These are phyloP conservation scores for Plasmodium yoelii DNA, from an alignment of 169 alveolate species.

Conservation along the genomic window DNA sequence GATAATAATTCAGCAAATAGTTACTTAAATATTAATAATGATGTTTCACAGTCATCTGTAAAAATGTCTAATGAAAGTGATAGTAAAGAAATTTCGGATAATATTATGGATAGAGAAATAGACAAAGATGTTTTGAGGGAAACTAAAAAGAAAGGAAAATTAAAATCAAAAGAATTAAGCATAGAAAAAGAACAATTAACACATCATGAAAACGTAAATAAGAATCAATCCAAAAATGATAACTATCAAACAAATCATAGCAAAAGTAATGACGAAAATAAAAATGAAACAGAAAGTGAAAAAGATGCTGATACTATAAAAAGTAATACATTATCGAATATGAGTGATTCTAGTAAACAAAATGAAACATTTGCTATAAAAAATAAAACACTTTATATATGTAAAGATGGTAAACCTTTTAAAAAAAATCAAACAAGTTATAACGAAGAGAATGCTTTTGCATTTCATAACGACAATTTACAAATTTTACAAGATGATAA, in stretches of 20 bases:
- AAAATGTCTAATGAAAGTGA: background rate
- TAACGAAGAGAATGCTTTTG: conserved; percentile 49
- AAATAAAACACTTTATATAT: conserved; percentile 50
- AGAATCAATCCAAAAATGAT: background rate
- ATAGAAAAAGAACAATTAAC: background rate
- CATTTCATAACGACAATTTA: conserved; percentile 24
- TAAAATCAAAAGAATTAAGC: background rate
- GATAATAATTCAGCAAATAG: background rate
- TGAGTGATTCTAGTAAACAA: conserved; percentile 6
- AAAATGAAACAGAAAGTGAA: background rate
- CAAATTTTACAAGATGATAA: conserved; percentile 35
- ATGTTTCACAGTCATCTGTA: conserved; percentile 17
- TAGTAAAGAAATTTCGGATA: background rate
- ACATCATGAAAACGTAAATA: background rate
- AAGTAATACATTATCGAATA: conserved; percentile 6
- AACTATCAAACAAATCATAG: background rate
- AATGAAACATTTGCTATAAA: conserved; percentile 62
- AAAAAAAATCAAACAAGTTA: conserved; percentile 23
- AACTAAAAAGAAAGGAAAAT: background rate
- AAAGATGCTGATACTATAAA: conserved; percentile 2
- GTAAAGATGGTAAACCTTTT: conserved; percentile 57
- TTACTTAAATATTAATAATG: conserved; percentile 1
- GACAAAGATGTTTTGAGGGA: background rate
- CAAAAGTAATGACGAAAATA: background rate
- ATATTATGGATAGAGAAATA: background rate